Percentiles rank a stretch among this genome's conserved stretches.
These are phyloP conservation scores for Mycena kentingensis DNA, from an alignment of 768 basidiomycete species.

Conservation along the genomic window DNA sequence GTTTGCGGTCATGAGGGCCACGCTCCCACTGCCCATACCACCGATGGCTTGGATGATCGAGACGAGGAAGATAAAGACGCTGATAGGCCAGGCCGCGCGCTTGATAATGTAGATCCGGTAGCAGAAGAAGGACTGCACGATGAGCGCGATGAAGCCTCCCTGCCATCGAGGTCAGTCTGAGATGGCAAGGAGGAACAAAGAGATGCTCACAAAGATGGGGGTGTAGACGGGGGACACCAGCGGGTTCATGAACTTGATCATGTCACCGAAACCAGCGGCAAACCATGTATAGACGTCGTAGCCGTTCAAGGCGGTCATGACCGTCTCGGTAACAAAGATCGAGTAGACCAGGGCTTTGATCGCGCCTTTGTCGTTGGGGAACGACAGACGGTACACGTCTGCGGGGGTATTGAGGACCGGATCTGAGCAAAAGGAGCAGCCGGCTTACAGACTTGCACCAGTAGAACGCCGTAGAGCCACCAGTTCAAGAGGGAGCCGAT, in stretches of 20 bases:
- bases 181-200: not conserved
- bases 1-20: constrained; percentile 5
- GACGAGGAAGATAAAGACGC: not conserved
- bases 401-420: not conserved
- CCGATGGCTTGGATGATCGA: constrained; percentile 10
- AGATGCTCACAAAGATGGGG: constrained; percentile 8
- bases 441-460: constrained; percentile 19
- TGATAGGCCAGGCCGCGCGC: not conserved
- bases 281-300: constrained; percentile 18
- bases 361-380: constrained; percentile 17
- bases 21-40: constrained; percentile 11
- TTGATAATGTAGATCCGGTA: constrained; percentile 3
- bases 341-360: constrained; percentile 19
- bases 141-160: constrained; percentile 12
- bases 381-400: constrained; percentile 14
- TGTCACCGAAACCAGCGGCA: constrained; percentile 14
- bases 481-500: constrained; percentile 17
- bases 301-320: constrained; percentile 19
- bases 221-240: constrained; percentile 14
- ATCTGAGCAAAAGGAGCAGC: not conserved
- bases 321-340: constrained; percentile 16
- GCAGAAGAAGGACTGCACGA: constrained; percentile 18
- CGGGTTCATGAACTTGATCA: constrained; percentile 8
- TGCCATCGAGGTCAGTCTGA: not conserved
- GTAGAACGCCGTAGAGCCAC: constrained; percentile 11